Base-by-base conservation (phyloP, 2,329 filamentous ascomycete genomes). In the Coleophoma crateriformis region DNA sequence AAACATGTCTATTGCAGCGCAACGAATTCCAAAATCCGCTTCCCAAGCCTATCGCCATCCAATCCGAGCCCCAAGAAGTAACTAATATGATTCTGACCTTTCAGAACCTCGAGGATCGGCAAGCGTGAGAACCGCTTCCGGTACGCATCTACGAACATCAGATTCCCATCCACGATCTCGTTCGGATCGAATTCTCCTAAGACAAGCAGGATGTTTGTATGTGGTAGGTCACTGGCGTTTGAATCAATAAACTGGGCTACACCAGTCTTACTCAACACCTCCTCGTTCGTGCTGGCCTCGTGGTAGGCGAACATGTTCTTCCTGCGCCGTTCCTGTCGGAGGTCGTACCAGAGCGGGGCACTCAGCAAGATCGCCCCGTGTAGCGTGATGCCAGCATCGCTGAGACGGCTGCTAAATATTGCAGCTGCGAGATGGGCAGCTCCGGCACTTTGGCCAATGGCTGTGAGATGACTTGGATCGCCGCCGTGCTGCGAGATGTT, bases 61-160 rank as follows among this genome's bases (percentile, higher is more conserved):
- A 57, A 45, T 3, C 56, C 56, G n/a, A 58, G 34, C 7, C 49
- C 56, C 15, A 58, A 38, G 10, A 44, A 50, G 38, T 58, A 51
- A n/a, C 51, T 51, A 15, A 56, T 53, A 27, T 57, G 55, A 27
- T 58, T 58, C 11, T 58, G 56, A n/a, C 54, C 54, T 39, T 39
- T 49, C 46, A 57, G 41, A 20, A 57, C 55, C 53, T 57, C 56
- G 12, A 58, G 15, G 33, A 54, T 2, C 14, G 54, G 54, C 51
- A 58, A 2, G 34, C 46, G 50, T 12, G 43, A 34, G 11, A 57
- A 50, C 33, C 47, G 45, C 48, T 50, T 50, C 42, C 48, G 46
- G 37, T 56, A 50, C n/a, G 51, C 54, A 7, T 22, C 43, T n/a
- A 57, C 33, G 39, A 58, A 58, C 11, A 47, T 50, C 4, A 55